Evolutionary conservation across 768 basidiomycete species (phyloP), one percentile per base, ranked within the genome.

Genomic region (Ramaria sp.): DNA sequence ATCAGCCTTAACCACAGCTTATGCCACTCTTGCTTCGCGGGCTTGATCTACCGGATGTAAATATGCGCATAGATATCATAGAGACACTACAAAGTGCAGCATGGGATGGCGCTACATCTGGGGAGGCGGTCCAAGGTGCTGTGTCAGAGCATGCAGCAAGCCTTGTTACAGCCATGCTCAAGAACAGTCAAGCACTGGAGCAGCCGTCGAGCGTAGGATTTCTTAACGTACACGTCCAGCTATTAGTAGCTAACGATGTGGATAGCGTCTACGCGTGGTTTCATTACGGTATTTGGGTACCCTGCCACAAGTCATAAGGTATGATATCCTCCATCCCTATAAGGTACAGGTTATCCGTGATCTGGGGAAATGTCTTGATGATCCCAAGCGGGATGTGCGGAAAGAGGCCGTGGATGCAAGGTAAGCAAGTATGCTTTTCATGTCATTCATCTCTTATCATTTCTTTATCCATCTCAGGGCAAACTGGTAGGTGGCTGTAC

Each of bases 1-100:
- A 50, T 31, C 15, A 22, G 42, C 4, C 24, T 58, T 17, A 38
- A 34, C 46, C 30, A 20, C 63, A 98, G 94, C 78, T 98, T 12
- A 79, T 97, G 62, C 93, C 96, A 0, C 76, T 97, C 13, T 75
- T 99, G 4, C 72, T 99, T 43, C 87, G 88, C 15, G 87, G 91
- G 3, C 78, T 98, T 17, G 83, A 88, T 42, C 71, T 96, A 4
- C 80, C 84, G 3, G 84, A 91, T 66, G 69, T 79, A 9, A 76
- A 80, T 27, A 81, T 94, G 59, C 83, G 91, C 22, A 76, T 79
- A 15, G 84, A 86, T 69, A 84, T 93, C 50, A 87, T 97, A 56
- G 81, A 88, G 53, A 86, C 84, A 9, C 75, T 98, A 38, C 76
- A 82, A 9, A 77, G 82, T 1, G 81, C 90, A 6, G 81, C 88